A percentile compares a stretch with the other conserved stretches of the same genome.
Conservation (phyloP, 768 basidiomycete genomes). For the Termitomyces heimii region DNA sequence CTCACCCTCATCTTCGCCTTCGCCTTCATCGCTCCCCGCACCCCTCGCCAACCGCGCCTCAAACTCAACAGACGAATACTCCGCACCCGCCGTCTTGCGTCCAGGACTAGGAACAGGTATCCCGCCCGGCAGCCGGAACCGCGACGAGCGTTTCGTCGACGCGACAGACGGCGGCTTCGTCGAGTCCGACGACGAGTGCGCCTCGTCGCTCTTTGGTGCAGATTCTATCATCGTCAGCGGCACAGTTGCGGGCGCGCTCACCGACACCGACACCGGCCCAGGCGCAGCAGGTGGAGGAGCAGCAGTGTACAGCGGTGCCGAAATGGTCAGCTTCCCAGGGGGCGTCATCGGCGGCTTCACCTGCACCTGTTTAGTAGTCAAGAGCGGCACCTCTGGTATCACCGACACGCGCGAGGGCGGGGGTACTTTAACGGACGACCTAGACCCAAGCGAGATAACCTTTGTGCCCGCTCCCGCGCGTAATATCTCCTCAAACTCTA, state of each 20-base stretch:
- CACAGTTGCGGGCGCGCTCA: neutral
- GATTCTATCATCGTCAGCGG: neutral
- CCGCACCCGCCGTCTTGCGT: constrained; percentile 42
- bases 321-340: constrained; percentile 16
- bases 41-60: constrained; percentile 60
- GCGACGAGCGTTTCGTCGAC: constrained; percentile 35
- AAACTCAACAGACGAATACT: constrained; percentile 79
- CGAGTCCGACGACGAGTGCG: constrained; percentile 27
- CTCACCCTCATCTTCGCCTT: constrained; percentile 26
- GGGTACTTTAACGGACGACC: constrained; percentile 18
- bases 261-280: neutral
- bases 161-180: constrained; percentile 21
- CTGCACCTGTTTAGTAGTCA: no score
- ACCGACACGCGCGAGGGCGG: constrained; percentile 1
- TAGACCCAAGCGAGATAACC: constrained; percentile 30
- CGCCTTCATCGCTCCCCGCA: constrained; percentile 30
- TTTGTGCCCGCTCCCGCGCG: constrained; percentile 45
- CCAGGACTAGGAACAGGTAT: constrained; percentile 51
- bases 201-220: constrained; percentile 24
- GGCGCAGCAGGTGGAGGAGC: constrained; percentile 12
- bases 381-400: neutral
- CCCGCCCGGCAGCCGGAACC: constrained; percentile 53
- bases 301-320: constrained; percentile 16
- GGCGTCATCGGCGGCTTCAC: neutral
- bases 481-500: constrained; percentile 76